Evolutionary conservation across 768 basidiomycete species (phyloP), one percentile per base, ranked within the genome.

Genomic region (Macrocybe gigantea): DNA sequence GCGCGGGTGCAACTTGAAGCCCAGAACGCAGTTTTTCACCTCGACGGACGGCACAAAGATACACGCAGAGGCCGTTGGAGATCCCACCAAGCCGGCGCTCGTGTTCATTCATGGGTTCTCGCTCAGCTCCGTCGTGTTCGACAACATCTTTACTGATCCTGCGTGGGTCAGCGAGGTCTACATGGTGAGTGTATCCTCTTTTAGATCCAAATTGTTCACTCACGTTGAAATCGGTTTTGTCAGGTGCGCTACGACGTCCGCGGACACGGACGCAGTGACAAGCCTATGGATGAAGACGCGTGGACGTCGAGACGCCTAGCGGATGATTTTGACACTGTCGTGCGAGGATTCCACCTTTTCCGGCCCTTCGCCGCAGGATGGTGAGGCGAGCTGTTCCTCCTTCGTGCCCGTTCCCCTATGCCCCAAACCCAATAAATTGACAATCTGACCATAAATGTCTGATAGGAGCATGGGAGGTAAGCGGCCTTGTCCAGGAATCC

Each of bases 21-120:
- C 22, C 22, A 22, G 22, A 22, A 22, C 1, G 4, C 22, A 2
- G 22, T 4, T 22, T 22, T 4, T 47, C 37, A 47, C n/a, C 5
- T 50, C 44, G 15, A 29, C 34, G 33, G 73, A 73, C 50, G 72
- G 72, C 13, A 70, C 67, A 7, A 53, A 44, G 30, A 64, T 76
- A 37, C 72, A 63, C 48, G 71, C 72, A 2, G 63, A 67, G 45
- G 67, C 71, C 1, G 57, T 58, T n/a, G 72, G 72, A 11, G 53
- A 72, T 49, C 61, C 63, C 12, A 49, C 50, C 29, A 69, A 69
- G 46, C 67, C 61, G 32, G 58, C 65, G 38, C 47, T 76, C 29
- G 66, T 74, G 38, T 72, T 74, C 53, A 57, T 73, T 12, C 72
- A 72, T 53, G 72, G 73, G 2, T 58, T 76, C 47, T 58, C 60